These are phyloP conservation scores for Sphaerostilbella broomeana DNA, from an alignment of 2,329 filamentous ascomycete genomes.

Conservation along the genomic window DNA sequence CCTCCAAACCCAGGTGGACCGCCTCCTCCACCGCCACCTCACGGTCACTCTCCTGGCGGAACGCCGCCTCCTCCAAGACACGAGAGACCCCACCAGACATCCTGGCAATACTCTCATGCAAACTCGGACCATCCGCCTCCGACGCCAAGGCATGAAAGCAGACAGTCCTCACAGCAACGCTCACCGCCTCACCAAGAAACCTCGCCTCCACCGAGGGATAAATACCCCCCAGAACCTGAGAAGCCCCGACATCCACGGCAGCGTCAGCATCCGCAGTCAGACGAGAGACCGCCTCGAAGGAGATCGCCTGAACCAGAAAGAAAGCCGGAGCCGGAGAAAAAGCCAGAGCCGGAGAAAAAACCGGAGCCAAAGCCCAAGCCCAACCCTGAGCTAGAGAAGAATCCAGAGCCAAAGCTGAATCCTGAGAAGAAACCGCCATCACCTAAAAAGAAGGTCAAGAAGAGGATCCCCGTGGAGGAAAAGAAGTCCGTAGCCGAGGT, in stretches of 20 bases:
- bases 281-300: conserved; percentile 6
- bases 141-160: conserved; percentile 3
- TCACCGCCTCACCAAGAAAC: conserved; percentile 11
- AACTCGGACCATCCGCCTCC: conserved; percentile 4
- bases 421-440: conserved; percentile 2
- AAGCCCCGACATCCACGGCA: conserved; percentile 16
- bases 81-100: conserved; percentile 9
- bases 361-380: neutral
- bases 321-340: conserved; percentile 14
- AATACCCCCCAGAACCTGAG: conserved; percentile 10
- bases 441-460: neutral
- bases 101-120: conserved; percentile 5
- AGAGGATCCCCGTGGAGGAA: neutral
- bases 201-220: conserved; percentile 2
- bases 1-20: conserved; percentile 6
- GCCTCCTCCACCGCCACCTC: conserved; percentile 12
- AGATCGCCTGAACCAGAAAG: conserved; percentile 18
- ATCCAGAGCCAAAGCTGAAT: neutral
- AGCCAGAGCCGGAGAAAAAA: conserved; percentile 3
- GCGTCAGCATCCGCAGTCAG: conserved; percentile 19
- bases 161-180: conserved; percentile 8
- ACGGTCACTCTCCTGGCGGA: conserved; percentile 3
- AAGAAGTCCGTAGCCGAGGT: neutral
- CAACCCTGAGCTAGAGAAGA: conserved; percentile 5
- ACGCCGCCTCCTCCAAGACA: conserved; percentile 9